Evolutionary conservation across 2,329 filamentous ascomycete species (phyloP), one percentile per base, ranked within the genome.

Genomic region (Fusarium sp.): DNA sequence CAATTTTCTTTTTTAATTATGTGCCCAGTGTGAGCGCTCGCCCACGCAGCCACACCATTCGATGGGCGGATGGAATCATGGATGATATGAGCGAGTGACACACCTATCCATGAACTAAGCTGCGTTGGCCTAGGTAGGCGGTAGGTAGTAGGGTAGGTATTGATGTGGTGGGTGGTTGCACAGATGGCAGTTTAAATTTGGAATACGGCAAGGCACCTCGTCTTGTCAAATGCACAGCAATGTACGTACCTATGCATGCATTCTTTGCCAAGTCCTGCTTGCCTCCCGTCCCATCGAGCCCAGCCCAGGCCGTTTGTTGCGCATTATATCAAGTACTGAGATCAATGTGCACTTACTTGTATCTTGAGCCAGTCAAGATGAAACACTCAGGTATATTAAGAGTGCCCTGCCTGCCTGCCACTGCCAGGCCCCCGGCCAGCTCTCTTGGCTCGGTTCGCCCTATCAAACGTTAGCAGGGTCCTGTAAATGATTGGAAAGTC

Each of bases 401-500:
- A 42, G 37, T 52, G 42, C 31, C 29, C 32, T 43, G n/a, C n/a
- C n/a, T n/a, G n/a, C n/a, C n/a, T n/a, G 43, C 19, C 56, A 50
- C 61, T 53, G 56, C 56, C 38, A 49, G 52, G 57, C 53, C 44
- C n/a, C n/a, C n/a, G n/a, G n/a, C n/a, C 42, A 61, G 58, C 57
- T 57, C 43, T 45, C n/a, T 31, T 45, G 48, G 45, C 48, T 47
- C 61, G 57, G 45, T 65, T 59, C 49, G 61, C 61, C 62, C 61
- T 65, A 65, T 65, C 57, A 65, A 54, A 62, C 49, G 25, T 35
- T 51, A 50, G 46, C 15, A 53, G 43, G 43, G 36, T 53, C 48
- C 45, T 59, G 31, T 23, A 49, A 48, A 39, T 51, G 37, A 63
- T 48, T 49, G 45, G 47, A 25, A 47, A 53, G 61, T 58, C 61